Base-by-base conservation (phyloP, 2,329 filamentous ascomycete genomes). In the Whalleya microplaca region DNA sequence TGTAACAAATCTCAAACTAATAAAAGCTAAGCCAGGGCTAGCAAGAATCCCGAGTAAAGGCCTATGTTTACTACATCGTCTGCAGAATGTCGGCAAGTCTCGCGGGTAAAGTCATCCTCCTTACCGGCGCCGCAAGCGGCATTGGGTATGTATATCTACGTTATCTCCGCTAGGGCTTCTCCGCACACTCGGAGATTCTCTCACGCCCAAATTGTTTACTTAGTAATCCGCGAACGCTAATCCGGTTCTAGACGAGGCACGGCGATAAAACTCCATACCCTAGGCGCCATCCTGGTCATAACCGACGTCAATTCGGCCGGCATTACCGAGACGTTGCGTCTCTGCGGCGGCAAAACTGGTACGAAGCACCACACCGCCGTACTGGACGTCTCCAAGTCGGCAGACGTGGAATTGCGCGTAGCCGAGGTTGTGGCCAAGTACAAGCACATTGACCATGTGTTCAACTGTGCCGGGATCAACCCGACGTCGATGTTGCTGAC, bases 391-490 rank as follows among this genome's bases (percentile, higher is more conserved):
- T 58, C 61, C 7, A 54, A 57, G 5, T 42, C 56, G 16, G 41
- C 41, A 23, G 55, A 56, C 27, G 63, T 64, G 14, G 61, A 55
- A 19, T 16, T 49, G 48, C 18, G 56, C n/a, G 51, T 65, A 14
- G 50, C 37, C 3, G 55, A 59, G 40, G 27, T 62, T n/a, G 61
- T 62, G 21, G 47, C 40, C 21, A 58, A 50, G 1, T 62, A 73
- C 32, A 65, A 67, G 7, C 60, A 59, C 8, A 64, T 76, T 10
- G 66, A 75, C 63, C 67, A 72, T 47, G 67, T 77, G 3, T 76
- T 77, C 63, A 75, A 75, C 60, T 78, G 78, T 52, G 71, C 74
- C 6, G 78, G 78, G 32, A 69, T 81, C n/a, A 81, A 81, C 58
- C 78, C 79, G 1, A 79, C 76, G 0, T 65, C 67, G 1, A 69